Percentiles rank a stretch among this genome's conserved stretches.
phyloP scores from a whole-genome alignment of 2,329 filamentous ascomycete genomes.

The Colletotrichum sojae region DNA sequence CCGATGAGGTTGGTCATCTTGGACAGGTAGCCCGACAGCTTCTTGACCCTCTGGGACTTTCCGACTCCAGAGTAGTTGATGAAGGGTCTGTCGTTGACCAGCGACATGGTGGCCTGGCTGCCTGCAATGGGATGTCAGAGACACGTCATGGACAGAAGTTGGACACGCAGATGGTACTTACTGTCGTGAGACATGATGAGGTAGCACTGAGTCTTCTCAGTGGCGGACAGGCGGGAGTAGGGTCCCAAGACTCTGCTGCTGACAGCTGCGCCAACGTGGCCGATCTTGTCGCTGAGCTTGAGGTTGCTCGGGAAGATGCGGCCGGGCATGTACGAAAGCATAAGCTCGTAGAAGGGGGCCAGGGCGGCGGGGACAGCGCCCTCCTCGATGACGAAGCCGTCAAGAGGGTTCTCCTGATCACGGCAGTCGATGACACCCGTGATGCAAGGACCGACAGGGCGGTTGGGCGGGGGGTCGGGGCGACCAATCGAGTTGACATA shows the following conservation, averaged over 20 bases:
- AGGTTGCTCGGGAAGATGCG: constrained; percentile 57
- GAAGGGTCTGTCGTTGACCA: constrained; percentile 71
- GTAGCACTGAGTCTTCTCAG: constrained; percentile 74
- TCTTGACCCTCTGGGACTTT: constrained; percentile 66
- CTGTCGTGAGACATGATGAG: constrained; percentile 78
- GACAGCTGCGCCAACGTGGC: constrained; percentile 61
- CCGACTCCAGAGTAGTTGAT: constrained; percentile 73
- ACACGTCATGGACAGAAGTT: background rate
- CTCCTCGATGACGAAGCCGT: constrained; percentile 76
- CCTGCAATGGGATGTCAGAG: constrained; percentile 26
- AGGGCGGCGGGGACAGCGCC: constrained; percentile 72
- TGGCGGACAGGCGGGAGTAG: constrained; percentile 67
- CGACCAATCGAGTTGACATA: constrained; percentile 70
- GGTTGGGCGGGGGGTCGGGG: constrained; percentile 61
- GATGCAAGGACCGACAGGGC: constrained; percentile 74
- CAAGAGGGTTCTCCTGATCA: constrained; percentile 65
- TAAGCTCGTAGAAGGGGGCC: constrained; percentile 66
- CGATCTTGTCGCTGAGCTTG: constrained; percentile 56
- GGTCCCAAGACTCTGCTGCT: constrained; percentile 71
- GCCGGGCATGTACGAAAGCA: constrained; percentile 69
- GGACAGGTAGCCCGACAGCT: constrained; percentile 66
- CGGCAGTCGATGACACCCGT: constrained; percentile 74
- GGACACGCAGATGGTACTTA: constrained; percentile 25
- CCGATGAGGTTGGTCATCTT: constrained; percentile 70
- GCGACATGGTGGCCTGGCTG: constrained; percentile 72